Evolutionary conservation across 2,329 filamentous ascomycete genomes (phyloP).

Genomic region (Claviceps maximensis): DNA sequence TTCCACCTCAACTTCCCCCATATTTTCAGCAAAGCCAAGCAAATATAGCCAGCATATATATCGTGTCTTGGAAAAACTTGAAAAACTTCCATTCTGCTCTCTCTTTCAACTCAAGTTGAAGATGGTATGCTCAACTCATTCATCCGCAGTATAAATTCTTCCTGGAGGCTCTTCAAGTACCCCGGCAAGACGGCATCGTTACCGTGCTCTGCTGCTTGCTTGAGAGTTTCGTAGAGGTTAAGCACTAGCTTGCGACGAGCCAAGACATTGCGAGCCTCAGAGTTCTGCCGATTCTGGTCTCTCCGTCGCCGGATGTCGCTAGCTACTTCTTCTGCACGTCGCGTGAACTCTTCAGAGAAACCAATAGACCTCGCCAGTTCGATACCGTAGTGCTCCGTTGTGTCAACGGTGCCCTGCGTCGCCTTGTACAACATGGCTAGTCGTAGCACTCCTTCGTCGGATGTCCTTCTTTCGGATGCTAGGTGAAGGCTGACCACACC

Average conservation of each 20-base stretch:
- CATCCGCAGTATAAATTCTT: conserved; percentile 64
- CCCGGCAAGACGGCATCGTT: conserved; percentile 44
- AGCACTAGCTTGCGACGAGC: conserved; percentile 62
- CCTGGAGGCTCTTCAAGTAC: conserved; percentile 34
- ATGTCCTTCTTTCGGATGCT: conserved; percentile 47
- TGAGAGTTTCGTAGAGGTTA: conserved; percentile 57
- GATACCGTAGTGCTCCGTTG: conserved; percentile 67
- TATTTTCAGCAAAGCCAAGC: neutral
- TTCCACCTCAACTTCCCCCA: too few relatives aligned
- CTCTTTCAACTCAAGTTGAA: neutral
- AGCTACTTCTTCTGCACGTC: conserved; percentile 54
- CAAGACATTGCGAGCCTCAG: conserved; percentile 43
- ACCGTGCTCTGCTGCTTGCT: conserved; percentile 50
- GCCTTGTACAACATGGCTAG: conserved; percentile 88
- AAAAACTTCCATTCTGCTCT: too few relatives aligned
- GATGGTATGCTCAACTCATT: conserved; percentile 39
- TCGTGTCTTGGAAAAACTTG: neutral
- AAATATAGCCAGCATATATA: neutral
- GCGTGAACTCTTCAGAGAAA: conserved; percentile 54
- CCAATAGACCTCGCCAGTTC: conserved; percentile 62
- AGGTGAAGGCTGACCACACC: conserved; percentile 79
- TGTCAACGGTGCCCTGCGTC: conserved; percentile 53
- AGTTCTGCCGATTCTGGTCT: conserved; percentile 44
- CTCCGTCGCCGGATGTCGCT: conserved; percentile 44
- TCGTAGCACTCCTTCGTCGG: conserved; percentile 36